Evolutionary conservation across 805 yeast species (phyloP), one percentile per base, ranked within the genome.

Genomic region (Debaryomyces castellii): DNA sequence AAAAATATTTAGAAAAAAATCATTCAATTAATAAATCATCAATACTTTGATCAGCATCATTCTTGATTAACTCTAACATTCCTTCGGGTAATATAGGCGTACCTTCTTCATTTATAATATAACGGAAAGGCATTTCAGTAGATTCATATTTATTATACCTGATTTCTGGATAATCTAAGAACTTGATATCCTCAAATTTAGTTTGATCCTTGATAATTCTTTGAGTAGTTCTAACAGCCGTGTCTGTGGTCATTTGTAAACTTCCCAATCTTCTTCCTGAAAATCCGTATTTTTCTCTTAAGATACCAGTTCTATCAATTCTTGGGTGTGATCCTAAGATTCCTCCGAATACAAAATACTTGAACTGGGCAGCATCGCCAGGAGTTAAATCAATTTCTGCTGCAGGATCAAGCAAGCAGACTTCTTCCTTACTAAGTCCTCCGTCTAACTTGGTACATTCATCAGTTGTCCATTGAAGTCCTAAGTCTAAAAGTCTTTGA

Each of bases 121-220:
- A 92, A 60, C 99, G 77, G 71, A 92, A 92, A 2, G 99, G 99
- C 99, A 92, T 92, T 62, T 92, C 97, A 0, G 97, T 90, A 3
- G 96, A 87, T 66, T 94, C 99, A 59, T 87, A 81, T 62, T 85
- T 85, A 66, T 75, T 85, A 71, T 87, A 92, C 61, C 89, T 81
- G 55, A 92, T 85, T 66, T 92, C 98, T 3, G 99, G 99, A 62
- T 88, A 90, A 63, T 94, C 98, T 43, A 92, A 81, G 62, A 89
- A 92, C 45, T 80, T 78, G 50, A 94, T 89, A 42, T 87, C 79
- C 51, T 86, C 87, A 55, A 92, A 87, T 45, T 60, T 57, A 10
- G 50, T 70, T 44, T 75, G 68, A 36, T 78, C 77, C 47, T 83
- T 81, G n/a, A 89, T 71, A 23, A 92, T 91, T 38, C 78, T 60